Evolutionary conservation across 768 basidiomycete species (phyloP).

Genomic region (Russula sp.): DNA sequence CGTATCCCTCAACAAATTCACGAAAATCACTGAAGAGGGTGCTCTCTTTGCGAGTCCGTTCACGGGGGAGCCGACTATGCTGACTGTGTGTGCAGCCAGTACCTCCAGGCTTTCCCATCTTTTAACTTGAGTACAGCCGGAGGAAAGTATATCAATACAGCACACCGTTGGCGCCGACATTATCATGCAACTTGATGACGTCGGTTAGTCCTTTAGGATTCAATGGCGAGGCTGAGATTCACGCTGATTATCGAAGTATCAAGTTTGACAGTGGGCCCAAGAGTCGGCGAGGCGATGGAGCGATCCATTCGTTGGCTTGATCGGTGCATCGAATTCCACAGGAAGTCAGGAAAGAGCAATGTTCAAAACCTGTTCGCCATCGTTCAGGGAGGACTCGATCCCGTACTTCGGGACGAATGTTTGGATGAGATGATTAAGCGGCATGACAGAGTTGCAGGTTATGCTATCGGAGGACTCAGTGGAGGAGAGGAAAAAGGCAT

Average conservation of each 20-base stretch:
- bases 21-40: slow-evolving; percentile 81
- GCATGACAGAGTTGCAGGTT: slow-evolving; percentile 73
- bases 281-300: slow-evolving; percentile 84
- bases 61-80: slow-evolving; percentile 80
- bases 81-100: slow-evolving; percentile 46
- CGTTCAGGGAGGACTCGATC: slow-evolving; percentile 80
- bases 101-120: background rate
- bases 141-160: slow-evolving; percentile 86
- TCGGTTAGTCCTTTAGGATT: slow-evolving; percentile 44
- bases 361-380: slow-evolving; percentile 88
- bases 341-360: slow-evolving; percentile 53
- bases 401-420: slow-evolving; percentile 63
- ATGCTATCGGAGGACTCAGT: slow-evolving; percentile 84
- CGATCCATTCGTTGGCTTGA: slow-evolving; percentile 88
- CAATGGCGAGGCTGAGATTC: background rate
- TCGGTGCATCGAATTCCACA: slow-evolving; percentile 73
- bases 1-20: slow-evolving; percentile 78
- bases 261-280: slow-evolving; percentile 70
- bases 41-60: slow-evolving; percentile 82
- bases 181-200: slow-evolving; percentile 92
- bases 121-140: slow-evolving; percentile 46
- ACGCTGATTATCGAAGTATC: slow-evolving; percentile 35
- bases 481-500: slow-evolving; percentile 89
- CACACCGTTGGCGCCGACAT: slow-evolving; percentile 90
- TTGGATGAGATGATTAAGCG: slow-evolving; percentile 76